Evolutionary conservation across 352 stramenopile species (phyloP), one percentile per base, ranked within the genome.

Genomic region (Globisporangium megalacanthum): DNA sequence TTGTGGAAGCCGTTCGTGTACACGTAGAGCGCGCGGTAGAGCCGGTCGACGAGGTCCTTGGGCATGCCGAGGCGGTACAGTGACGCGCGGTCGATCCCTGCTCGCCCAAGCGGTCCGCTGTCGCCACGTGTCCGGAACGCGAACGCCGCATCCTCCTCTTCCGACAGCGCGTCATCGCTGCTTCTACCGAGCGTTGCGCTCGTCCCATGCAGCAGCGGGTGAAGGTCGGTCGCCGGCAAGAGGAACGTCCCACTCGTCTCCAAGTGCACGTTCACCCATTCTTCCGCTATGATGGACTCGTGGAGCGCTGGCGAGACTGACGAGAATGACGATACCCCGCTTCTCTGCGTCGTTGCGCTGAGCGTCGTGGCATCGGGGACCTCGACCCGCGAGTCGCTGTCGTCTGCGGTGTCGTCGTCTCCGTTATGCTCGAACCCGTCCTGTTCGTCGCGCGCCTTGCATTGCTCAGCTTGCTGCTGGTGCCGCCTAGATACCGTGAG

Each of bases 1-100:
- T 80, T 91, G 71, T 91, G 81, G 45, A 93, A 93, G 7, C 83
- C 81, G 52, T 88, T 93, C 14, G 81, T 89, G 64, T 93, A 91
- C 25, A 93, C 80, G 66, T 91, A 93, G 6, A 93, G 62, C 20
- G 79, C 80, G n/a, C 83, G 77, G 54, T 89, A 93, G 1, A 93
- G 65, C 1, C 83, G 75, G 61, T 91, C 80, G 6, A 93, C 83
- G 14, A 93, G 66, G 13, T 84, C 73, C 52, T 87, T 88, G 0
- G 83, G 79, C 79, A 93, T 88, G 0, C 81, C 81, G 7, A 93
- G 70, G 4, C 67, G 76, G 58, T 91, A 86, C 5, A 93, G 56
- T 10, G 83, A 89, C 41, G 57, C 69, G 4, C 81, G 75, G 64
- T 93, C 83, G 56, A 93, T 89, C 0, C 83, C 83, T 13, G 81